Base-by-base conservation (phyloP, 164 flowering plant species). In the Liquidambar formosana region DNA sequence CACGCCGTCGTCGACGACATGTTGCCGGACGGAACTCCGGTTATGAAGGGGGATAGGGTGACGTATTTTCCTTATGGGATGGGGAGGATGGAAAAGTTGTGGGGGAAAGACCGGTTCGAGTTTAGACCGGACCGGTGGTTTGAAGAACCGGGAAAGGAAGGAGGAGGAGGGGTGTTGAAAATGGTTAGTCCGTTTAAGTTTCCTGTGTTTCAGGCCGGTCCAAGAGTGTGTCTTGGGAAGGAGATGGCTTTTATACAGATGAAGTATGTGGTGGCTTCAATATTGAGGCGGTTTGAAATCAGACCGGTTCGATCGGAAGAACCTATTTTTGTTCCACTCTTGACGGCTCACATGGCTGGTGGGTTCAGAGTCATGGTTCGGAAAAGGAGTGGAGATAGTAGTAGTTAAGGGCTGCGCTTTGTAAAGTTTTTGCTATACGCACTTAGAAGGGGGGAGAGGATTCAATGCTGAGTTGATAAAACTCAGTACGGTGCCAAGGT, bases 141-240 rank as follows among this genome's bases (percentile, higher is more conserved):
- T n/a, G 72, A 68, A 0, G 81, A 71, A 44, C 66, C 70, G 49
- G 82, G 47, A 3, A 52, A 18, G 56, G 67, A 56, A 4, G 51
- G 51, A 2, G 41, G 41, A 33, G 41, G 41, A 5, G 49, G 48
- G 49, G 68, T 27, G 16, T 48, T 81, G 68, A 84, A 76, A 21
- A 19, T n/a, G 18, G 85, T 85, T 1, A 74, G 71, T 10, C 85
- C 91, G 14, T 89, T 51, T 54, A 75, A 81, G 77, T 91, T 74
- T 64, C 89, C 96, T 26, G 86, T 91, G 41, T 89, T 91, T 66
- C 96, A 91, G 71, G 96, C 87, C 10, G 96, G 96, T 26, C 96
- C 93, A 12, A 83, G 96, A 68, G 86, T 85, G 22, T 91, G 94
- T 38, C 49, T 91, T 1, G 96, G 93, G 57, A 89, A 87, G 76